Evolutionary conservation across 805 yeast genomes (phyloP).

Genomic region (Starmerella vaccinii): DNA sequence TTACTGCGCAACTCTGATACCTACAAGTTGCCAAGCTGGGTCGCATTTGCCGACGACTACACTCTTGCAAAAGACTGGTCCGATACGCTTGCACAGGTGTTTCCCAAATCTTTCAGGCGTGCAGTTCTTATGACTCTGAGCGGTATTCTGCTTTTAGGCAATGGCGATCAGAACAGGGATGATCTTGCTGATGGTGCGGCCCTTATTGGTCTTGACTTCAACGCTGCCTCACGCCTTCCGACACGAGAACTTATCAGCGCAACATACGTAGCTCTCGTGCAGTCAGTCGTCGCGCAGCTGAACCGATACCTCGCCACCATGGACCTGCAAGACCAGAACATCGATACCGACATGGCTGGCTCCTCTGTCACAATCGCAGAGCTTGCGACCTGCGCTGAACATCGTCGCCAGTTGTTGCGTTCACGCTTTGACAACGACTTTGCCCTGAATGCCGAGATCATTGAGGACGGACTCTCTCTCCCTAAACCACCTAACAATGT

Average conservation of each 20-base stretch:
- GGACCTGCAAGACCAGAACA: constrained; percentile 24
- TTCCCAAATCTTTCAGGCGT: constrained; percentile 30
- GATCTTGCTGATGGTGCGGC: constrained; percentile 36
- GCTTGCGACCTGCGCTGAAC: constrained; percentile 22
- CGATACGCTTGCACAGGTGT: constrained; percentile 31
- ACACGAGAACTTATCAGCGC: constrained; percentile 30
- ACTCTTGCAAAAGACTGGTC: constrained; percentile 36
- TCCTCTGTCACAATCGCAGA: constrained; percentile 34
- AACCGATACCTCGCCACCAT: constrained; percentile 30
- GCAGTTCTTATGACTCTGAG: constrained; percentile 31
- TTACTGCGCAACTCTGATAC: constrained; percentile 28
- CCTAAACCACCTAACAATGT: constrained; percentile 27
- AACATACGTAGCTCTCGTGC: constrained; percentile 30
- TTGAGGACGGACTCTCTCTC: constrained; percentile 31
- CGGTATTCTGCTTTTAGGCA: constrained; percentile 34
- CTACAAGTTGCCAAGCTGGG: constrained; percentile 31
- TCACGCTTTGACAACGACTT: constrained; percentile 31
- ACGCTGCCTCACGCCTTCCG: constrained; percentile 23
- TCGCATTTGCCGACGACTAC: constrained; percentile 31
- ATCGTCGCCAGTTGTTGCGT: constrained; percentile 25
- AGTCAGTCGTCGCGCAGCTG: constrained; percentile 29
- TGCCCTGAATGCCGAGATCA: constrained; percentile 34
- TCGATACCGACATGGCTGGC: constrained; percentile 24
- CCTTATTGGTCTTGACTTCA: constrained; percentile 33
- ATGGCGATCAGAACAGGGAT: constrained; percentile 23